Evolutionary conservation across 2,329 filamentous ascomycete genomes (phyloP).

Genomic region (Mycosphaerelloides madeirae): DNA sequence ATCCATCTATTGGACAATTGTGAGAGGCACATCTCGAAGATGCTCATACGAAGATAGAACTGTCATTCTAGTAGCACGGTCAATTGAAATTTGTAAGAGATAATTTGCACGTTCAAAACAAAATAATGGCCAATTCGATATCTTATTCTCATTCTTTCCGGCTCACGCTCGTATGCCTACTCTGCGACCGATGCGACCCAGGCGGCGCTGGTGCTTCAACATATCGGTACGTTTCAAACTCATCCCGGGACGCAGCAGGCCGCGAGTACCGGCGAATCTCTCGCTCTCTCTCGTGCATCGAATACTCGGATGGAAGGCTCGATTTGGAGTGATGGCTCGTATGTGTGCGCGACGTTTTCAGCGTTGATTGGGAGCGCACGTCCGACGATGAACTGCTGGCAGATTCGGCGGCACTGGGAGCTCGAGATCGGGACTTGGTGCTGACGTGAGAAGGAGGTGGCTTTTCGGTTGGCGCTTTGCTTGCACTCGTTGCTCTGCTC

Average conservation of each 20-base stretch:
- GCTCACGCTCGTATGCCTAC: too few relatives aligned
- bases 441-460: not conserved
- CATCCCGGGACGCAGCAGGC: constrained; percentile 24
- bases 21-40: too few relatives aligned
- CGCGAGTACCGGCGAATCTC: constrained; percentile 38
- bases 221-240: constrained; percentile 46
- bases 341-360: constrained; percentile 12
- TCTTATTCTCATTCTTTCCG: too few relatives aligned
- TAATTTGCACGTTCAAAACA: too few relatives aligned
- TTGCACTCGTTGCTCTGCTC: constrained; percentile 5
- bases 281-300: constrained; percentile 42
- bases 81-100: too few relatives aligned
- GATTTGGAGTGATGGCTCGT: constrained; percentile 10
- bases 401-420: not conserved
- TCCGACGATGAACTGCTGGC: constrained; percentile 34
- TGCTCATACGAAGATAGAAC: too few relatives aligned
- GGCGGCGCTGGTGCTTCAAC: constrained; percentile 34
- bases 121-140: too few relatives aligned
- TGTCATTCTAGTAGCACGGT: too few relatives aligned
- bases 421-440: not conserved
- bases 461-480: not conserved
- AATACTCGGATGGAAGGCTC: constrained; percentile 33
- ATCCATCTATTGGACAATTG: too few relatives aligned
- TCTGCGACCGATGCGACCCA: too few relatives aligned
- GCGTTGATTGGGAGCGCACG: constrained; percentile 18